Base-by-base conservation (phyloP, 2,329 filamentous ascomycete genomes). In the Ascocoryne sarcoides region DNA sequence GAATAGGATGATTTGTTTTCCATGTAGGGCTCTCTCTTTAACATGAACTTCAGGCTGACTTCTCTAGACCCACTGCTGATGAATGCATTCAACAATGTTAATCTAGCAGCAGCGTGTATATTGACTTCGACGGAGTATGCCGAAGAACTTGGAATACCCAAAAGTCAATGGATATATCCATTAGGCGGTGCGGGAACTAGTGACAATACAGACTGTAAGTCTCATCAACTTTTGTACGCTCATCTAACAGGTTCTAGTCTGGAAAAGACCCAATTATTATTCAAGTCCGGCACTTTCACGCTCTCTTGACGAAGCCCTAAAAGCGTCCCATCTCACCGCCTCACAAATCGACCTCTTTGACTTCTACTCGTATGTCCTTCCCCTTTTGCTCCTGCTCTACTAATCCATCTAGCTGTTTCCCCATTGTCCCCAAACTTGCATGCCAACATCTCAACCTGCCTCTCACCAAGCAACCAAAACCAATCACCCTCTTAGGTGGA, bases 41-140 rank as follows among this genome's bases (percentile, higher is more conserved):
- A 12, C 7, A 7, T 4, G 4, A 7, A 16, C n/a, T 14, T 47
- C 56, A 45, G 56, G 38, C 32, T n/a, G 33, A 5, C 4, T 4
- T 3, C 16, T 1, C 2, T 35, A 82, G 77, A 83, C 59, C 76
- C 78, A 0, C 61, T 84, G 0, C 59, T 82, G 8, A 82, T 83
- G 79, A 84, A 84, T 51, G 79, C 79, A 0, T 83, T 82, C 60
- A 84, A 83, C 48, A 79, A 68, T 2, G 70, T 84, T 26, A 83
- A 84, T 44, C 61, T 83, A 10, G 71, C 78, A 2, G 73, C 67
- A 0, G 75, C 78, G 5, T 69, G 71, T 42, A 64, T 84, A 12
- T 43, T 84, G 3, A 83, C 79, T 0, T 75, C 75, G 0, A 66
- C 65, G 0, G 65, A 73, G 1, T 64, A 67, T 52, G 79, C 80